Evolutionary conservation across 106 monocot species (phyloP), one percentile per base, ranked within the genome.

Genomic region (Cymbidium sinense): DNA sequence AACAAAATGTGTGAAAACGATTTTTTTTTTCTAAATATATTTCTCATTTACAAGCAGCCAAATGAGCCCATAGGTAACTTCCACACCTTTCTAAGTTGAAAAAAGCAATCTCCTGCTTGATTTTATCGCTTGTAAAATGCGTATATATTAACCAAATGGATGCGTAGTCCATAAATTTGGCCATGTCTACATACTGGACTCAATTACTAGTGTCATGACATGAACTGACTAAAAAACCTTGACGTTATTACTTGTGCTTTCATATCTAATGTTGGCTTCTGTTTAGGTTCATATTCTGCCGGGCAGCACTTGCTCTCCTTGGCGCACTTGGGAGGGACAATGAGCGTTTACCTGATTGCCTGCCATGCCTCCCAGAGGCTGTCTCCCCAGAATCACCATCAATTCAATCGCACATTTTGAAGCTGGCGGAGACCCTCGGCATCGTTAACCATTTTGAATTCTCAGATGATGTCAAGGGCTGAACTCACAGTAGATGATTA

Each of bases 241-340:
- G 15, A 13, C 13, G 13, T 47, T 41, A 47, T 13, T 47, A 47
- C 13, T 11, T 47, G 13, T 13, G 47, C 47, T 47, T 47, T 47
- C 47, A 47, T 17, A 69, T 29, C 69, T 69, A 69, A 69, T 28
- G 28, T 15, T 69, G 31, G 33, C 69, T 34, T 39, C 35, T 71
- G 34, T 36, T 36, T 85, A 93, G 93, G 86, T 93, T 90, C 79
- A 85, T 93, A 86, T 93, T 93, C 86, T 93, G 93, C 73, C 84
- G 90, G 81, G 78, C 86, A 25, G 93, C 88, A 23, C 85, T 92
- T 62, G 83, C 76, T 64, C 81, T 85, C 71, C 83, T 83, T 55
- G 4, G 75, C 72, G 34, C 69, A 73, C 79, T 72, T 47, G 79
- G 70, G 61, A 82, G 77, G 12, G 79, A 73, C 28, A 39, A 2